phyloP scores from a whole-genome alignment of 208 protist genomes.

The Wallacemonas sp. region DNA sequence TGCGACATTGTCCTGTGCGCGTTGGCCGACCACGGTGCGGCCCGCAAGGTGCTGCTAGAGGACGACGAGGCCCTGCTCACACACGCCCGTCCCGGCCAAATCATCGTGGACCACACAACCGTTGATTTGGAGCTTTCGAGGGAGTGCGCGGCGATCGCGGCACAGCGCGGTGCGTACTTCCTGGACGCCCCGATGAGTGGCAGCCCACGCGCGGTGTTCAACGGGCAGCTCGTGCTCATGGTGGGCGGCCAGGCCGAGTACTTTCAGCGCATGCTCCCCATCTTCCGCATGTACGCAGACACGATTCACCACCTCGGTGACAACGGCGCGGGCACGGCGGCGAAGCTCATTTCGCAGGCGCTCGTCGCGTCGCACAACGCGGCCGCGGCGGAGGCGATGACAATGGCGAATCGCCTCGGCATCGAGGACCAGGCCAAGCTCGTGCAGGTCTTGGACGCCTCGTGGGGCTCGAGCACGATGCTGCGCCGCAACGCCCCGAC shows the following conservation, averaged over 20 bases:
- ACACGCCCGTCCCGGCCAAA: constrained; percentile 75
- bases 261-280: constrained; percentile 68
- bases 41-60: constrained; percentile 58
- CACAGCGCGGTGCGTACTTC: constrained; percentile 68
- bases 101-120: constrained; percentile 91
- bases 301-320: constrained; percentile 83
- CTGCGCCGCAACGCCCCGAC: constrained; percentile 80
- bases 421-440: constrained; percentile 77
- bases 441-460: constrained; percentile 79
- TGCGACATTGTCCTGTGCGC: constrained; percentile 81
- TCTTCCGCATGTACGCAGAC: constrained; percentile 90
- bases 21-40: constrained; percentile 49
- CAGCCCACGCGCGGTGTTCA: constrained; percentile 76
- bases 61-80: constrained; percentile 66
- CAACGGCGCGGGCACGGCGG: constrained; percentile 62
- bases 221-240: constrained; percentile 85
- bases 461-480: constrained; percentile 86
- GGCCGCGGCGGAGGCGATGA: constrained; percentile 85
- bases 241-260: constrained; percentile 72
- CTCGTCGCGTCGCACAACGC: constrained; percentile 87
- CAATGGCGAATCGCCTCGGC: constrained; percentile 74
- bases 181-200: constrained; percentile 88
- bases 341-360: constrained; percentile 83
- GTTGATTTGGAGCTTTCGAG: constrained; percentile 74
- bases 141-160: constrained; percentile 65